These are phyloP conservation scores for Auricularia sp. DNA, from an alignment of 768 basidiomycete species.

Conservation along the genomic window DNA sequence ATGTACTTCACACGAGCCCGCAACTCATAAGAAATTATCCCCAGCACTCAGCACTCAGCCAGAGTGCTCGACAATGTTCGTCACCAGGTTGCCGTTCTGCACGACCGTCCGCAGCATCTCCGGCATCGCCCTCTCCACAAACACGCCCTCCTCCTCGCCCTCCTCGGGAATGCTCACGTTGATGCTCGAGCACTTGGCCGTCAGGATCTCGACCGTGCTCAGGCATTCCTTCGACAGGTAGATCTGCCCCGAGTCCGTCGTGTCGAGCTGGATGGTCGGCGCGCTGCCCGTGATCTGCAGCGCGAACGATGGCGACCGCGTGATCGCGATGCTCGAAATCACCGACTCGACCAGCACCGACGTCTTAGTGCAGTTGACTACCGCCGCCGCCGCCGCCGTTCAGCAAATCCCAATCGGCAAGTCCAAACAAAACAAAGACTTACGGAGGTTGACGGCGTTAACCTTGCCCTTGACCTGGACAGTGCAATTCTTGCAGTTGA, in stretches of 20 bases:
- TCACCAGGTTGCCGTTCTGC: slow-evolving; percentile 73
- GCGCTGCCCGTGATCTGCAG: slow-evolving; percentile 84
- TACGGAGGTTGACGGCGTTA: slow-evolving; percentile 87
- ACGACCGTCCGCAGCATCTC: slow-evolving; percentile 92
- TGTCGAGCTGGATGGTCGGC: slow-evolving; percentile 89
- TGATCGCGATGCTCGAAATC: slow-evolving; percentile 83
- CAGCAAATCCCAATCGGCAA: neutral
- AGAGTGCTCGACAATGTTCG: slow-evolving; percentile 78
- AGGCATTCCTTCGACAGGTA: slow-evolving; percentile 82
- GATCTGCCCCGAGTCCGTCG: slow-evolving; percentile 90
- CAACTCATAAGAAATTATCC: too few species aligned
- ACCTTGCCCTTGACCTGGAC: slow-evolving; percentile 86
- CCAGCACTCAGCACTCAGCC: slow-evolving; percentile 16
- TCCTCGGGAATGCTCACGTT: slow-evolving; percentile 82
- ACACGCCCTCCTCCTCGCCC: slow-evolving; percentile 87
- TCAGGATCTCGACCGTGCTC: slow-evolving; percentile 69
- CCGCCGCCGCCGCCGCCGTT: too few species aligned
- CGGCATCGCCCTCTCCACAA: slow-evolving; percentile 80
- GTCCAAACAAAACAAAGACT: slow-evolving; percentile 15
- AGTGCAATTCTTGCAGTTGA: slow-evolving; percentile 78
- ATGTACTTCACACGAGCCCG: neutral
- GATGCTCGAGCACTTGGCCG: slow-evolving; percentile 87
- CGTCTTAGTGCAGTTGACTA: slow-evolving; percentile 84
- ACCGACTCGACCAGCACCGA: slow-evolving; percentile 84
- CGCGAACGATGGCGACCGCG: slow-evolving; percentile 86